Evolutionary conservation across 805 yeast genomes (phyloP).

Genomic region (Tetrapisispora fleetii): DNA sequence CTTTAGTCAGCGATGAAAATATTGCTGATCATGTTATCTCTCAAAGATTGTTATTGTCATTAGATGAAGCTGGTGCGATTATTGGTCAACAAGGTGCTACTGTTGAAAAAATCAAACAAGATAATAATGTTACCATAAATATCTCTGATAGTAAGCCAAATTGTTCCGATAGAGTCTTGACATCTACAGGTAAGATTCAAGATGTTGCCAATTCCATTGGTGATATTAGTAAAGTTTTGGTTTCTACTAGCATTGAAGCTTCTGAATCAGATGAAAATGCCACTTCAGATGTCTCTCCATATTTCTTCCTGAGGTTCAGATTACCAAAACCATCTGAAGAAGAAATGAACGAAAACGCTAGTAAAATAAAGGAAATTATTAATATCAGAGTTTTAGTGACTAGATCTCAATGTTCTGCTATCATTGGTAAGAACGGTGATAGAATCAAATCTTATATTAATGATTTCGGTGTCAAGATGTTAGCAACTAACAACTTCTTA

Average conservation of each 20-base stretch:
- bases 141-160: slow-evolving; percentile 74
- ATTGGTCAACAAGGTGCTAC: slow-evolving; percentile 79
- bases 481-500: slow-evolving; percentile 76
- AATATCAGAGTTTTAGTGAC: slow-evolving; percentile 63
- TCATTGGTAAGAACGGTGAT: slow-evolving; percentile 75
- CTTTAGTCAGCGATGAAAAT: not conserved
- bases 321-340: slow-evolving; percentile 23
- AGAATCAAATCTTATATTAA: slow-evolving; percentile 64
- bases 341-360: slow-evolving; percentile 21
- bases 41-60: slow-evolving; percentile 52
- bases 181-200: slow-evolving; percentile 65
- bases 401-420: slow-evolving; percentile 78
- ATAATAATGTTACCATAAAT: slow-evolving; percentile 75
- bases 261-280: slow-evolving; percentile 9
- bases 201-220: slow-evolving; percentile 62
- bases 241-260: slow-evolving; percentile 20
- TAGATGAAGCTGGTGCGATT: slow-evolving; percentile 83
- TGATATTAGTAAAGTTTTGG: slow-evolving; percentile 47
- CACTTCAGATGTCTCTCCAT: slow-evolving; percentile 38
- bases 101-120: slow-evolving; percentile 65
- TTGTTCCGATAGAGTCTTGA: slow-evolving; percentile 71
- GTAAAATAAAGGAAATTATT: slow-evolving; percentile 20
- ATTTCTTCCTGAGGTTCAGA: slow-evolving; percentile 28
- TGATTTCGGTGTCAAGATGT: slow-evolving; percentile 60
- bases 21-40: slow-evolving; percentile 3